Evolutionary conservation across 1,284 basidiomycete genomes (phyloP).

Genomic region (Sanghuangporus baumii): DNA sequence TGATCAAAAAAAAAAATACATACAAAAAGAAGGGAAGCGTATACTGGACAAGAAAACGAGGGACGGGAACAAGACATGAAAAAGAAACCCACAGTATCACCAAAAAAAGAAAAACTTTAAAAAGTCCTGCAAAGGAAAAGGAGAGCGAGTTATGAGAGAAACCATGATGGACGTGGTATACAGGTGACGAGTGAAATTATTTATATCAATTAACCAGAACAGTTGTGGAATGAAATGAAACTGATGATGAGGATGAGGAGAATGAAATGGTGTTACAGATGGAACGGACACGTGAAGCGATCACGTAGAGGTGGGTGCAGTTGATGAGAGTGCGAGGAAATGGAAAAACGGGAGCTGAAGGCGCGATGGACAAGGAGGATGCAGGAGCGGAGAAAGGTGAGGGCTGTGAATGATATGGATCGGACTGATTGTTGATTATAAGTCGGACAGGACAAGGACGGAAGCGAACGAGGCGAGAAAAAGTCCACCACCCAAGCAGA

Average conservation of each 20-base stretch:
- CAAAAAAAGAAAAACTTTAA: no score
- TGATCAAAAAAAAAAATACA: no score
- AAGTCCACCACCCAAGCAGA: neutral
- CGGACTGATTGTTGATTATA: neutral
- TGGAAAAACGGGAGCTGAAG: neutral
- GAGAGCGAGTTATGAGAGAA: neutral
- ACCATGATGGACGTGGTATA: neutral
- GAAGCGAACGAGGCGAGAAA: neutral
- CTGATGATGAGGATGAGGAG: neutral
- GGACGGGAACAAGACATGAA: neutral
- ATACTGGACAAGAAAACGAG: neutral
- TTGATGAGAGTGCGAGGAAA: neutral
- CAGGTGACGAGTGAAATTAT: neutral
- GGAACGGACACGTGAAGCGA: neutral
- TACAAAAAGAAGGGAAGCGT: no score
- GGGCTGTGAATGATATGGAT: neutral
- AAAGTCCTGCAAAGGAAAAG: neutral
- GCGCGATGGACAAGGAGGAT: neutral
- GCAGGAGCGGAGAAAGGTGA: neutral
- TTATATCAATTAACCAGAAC: no score
- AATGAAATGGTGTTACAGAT: neutral
- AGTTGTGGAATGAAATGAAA: neutral
- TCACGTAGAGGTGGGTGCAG: neutral
- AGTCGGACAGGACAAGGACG: neutral
- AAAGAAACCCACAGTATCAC: neutral